Base-by-base conservation (phyloP, 2,329 filamentous ascomycete genomes). In the Pleomassaria siparia region DNA sequence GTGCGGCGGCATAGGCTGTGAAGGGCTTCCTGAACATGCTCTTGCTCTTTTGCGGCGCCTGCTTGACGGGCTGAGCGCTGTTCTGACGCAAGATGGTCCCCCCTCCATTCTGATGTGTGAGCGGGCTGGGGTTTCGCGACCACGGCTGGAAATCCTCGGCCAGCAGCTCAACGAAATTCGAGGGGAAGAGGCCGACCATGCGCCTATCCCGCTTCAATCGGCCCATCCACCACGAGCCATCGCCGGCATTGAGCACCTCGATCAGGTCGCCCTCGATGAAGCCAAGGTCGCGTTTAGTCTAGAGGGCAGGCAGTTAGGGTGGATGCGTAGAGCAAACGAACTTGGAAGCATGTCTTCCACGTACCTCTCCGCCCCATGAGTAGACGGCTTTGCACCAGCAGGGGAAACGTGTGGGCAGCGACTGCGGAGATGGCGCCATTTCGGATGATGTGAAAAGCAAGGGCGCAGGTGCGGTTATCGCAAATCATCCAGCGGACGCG, bases 141-240 rank as follows among this genome's bases (percentile, higher is more conserved):
- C 57, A 81, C 50, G 94, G 94, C 47, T 89, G 85, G 69, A 95
- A 97, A 68, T 85, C 83, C 50, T 94, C 84, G 46, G 89, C 87
- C 25, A 99, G 80, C 5, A 99, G 81, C 68, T 95, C 84, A 66
- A 99, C 94, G 66, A 99, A 99, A 74, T 99, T 99, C 63, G 91
- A 96, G 0, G 94, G 94, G 65, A 99, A 99, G 16, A 94, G 79
- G 44, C 94, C 94, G 62, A 96, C 86, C 63, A 92, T 91, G 64
- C 91, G 85, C 70, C 88, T 87, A 73, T 99, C 94, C 60, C 94
- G 84, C 66, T 86, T 89, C 66, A 99, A 75, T 54, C 92, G 84
- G 40, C 94, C 94, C 74, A 91, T 96, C 94, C 94, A 99, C 94
- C 94, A 99, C 39, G 89, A 91, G 43, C 94, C 94, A 74, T 99